Evolutionary conservation across 2,329 filamentous ascomycete genomes (phyloP).

Genomic region (Hirsutella rhossiliensis): DNA sequence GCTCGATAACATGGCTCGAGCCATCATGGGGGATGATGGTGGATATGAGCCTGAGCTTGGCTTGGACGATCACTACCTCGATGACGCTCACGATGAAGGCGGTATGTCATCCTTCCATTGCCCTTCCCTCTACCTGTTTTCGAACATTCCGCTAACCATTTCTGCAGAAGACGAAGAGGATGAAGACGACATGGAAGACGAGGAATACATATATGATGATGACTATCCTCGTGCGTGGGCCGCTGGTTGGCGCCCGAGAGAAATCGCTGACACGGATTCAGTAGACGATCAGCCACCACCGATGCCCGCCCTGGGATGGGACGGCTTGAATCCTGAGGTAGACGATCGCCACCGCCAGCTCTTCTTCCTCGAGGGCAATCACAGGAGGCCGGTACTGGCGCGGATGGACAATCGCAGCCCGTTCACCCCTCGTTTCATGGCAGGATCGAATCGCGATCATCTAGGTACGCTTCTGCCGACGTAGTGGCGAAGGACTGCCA

Average conservation of each 20-base stretch:
- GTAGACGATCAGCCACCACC: constrained; percentile 16
- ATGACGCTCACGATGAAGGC: constrained; percentile 48
- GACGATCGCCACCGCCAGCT: constrained; percentile 35
- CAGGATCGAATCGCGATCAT: constrained; percentile 40
- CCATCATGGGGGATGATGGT: constrained; percentile 39
- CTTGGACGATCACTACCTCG: constrained; percentile 39
- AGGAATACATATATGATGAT: constrained; percentile 50
- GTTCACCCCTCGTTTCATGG: constrained; percentile 45
- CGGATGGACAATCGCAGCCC: constrained; percentile 37
- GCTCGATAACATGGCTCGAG: constrained; percentile 43
- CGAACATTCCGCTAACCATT: constrained; percentile 3
- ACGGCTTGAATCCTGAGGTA: constrained; percentile 39
- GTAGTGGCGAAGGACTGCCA: neutral
- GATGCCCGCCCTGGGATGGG: constrained; percentile 44
- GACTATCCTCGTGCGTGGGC: constrained; percentile 40
- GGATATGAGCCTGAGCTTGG: constrained; percentile 39
- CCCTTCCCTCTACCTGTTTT: neutral
- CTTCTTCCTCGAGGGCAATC: constrained; percentile 38
- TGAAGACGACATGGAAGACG: constrained; percentile 59
- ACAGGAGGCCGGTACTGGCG: constrained; percentile 18
- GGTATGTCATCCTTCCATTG: constrained; percentile 26
- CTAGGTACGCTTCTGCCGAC: constrained; percentile 25
- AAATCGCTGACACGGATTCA: neutral
- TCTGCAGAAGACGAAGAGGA: constrained; percentile 43
- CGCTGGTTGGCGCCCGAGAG: neutral